These are phyloP conservation scores for Podila verticillata DNA, from an alignment of 192 early-diverging fungal genomes.

Conservation along the genomic window DNA sequence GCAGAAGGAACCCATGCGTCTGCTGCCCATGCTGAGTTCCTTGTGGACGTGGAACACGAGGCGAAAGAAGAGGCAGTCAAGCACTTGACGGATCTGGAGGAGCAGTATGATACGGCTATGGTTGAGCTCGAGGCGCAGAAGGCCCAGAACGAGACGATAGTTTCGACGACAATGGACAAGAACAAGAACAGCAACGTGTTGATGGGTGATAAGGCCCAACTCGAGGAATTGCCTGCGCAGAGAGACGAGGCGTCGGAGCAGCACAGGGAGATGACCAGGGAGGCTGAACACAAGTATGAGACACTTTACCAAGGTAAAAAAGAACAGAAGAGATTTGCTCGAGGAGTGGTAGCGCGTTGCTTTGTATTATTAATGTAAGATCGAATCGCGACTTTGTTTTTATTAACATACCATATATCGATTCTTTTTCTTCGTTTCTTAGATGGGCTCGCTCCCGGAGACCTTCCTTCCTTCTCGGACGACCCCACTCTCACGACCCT, in stretches of 20 bases:
- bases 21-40: neutral
- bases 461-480: too few relatives aligned
- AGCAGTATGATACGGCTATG: neutral
- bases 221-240: neutral
- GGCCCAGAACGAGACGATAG: neutral
- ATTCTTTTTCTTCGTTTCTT: neutral
- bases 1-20: too few relatives aligned
- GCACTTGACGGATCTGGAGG: conserved; percentile 6
- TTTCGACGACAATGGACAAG: neutral
- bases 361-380: too few relatives aligned
- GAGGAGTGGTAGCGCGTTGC: too few relatives aligned
- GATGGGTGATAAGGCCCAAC: neutral
- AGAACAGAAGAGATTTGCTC: too few relatives aligned
- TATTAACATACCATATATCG: neutral
- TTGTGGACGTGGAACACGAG: neutral
- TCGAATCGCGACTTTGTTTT: too few relatives aligned
- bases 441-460: conserved; percentile 29
- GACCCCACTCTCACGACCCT: too few relatives aligned
- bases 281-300: neutral
- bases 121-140: neutral
- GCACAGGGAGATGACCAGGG: conserved; percentile 1
- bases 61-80: neutral
- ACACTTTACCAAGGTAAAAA: conserved; percentile 33
- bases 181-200: neutral
- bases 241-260: neutral